Percentiles rank a stretch among this genome's conserved stretches.
phyloP scores from a whole-genome alignment of 139 green algal species.

The Micractinium conductrix region DNA sequence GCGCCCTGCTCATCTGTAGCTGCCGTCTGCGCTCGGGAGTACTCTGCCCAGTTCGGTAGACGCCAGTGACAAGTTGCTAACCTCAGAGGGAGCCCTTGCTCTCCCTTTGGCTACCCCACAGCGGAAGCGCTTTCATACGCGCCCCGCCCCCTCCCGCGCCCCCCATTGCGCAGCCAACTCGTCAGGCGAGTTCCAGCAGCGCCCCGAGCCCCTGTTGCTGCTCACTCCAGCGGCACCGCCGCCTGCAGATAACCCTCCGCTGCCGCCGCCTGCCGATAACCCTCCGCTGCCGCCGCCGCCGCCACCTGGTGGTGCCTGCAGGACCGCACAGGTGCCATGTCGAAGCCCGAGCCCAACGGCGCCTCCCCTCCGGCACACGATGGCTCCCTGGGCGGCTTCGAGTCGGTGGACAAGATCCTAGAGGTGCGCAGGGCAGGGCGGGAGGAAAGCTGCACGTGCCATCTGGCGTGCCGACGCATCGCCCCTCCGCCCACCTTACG shows the following conservation, averaged over 20 bases:
- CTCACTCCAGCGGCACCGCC: not conserved
- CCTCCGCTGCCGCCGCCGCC: not conserved
- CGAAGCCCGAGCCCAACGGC: constrained; percentile 15
- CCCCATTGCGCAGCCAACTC: too few relatives aligned
- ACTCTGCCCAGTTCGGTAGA: too few relatives aligned
- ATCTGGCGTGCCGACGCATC: too few relatives aligned
- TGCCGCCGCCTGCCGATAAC: not conserved
- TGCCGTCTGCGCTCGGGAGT: too few relatives aligned
- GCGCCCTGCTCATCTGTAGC: not conserved
- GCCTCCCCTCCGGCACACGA: not conserved
- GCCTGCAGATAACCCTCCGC: not conserved
- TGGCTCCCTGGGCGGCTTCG: constrained; percentile 39
- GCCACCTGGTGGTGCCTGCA: not conserved
- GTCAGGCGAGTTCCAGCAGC: not conserved
- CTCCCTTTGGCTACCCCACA: not conserved
- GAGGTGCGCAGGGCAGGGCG: too few relatives aligned
- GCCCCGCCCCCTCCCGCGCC: too few relatives aligned
- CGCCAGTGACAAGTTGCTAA: not conserved
- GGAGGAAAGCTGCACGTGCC: too few relatives aligned
- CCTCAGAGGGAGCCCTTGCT: not conserved
- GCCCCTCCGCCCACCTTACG: not conserved
- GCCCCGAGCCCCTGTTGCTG: not conserved
- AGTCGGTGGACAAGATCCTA: constrained; percentile 49
- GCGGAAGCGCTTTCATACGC: not conserved
- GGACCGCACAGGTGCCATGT: not conserved